phyloP scores from a whole-genome alignment of 2,329 filamentous ascomycete genomes.

The Hansfordia pulvinata region DNA sequence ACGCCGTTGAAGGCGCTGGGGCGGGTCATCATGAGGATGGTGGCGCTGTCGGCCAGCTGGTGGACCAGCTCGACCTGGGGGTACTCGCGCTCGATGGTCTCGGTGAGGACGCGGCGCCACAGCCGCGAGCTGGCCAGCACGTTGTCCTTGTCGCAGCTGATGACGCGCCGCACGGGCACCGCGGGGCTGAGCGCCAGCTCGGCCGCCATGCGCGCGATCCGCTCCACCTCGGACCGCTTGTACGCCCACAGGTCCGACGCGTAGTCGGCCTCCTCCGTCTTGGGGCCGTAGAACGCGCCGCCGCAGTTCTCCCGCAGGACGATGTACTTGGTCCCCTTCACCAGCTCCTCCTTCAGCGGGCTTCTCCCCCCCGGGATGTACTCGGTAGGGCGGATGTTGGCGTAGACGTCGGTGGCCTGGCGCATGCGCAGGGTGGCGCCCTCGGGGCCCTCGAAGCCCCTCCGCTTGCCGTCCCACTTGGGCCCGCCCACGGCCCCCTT shows the following conservation, averaged over 20 bases:
- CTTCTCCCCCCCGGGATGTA: slow-evolving; percentile 26
- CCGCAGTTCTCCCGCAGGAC: slow-evolving; percentile 35
- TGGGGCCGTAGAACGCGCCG: slow-evolving; percentile 34
- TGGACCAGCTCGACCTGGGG: slow-evolving; percentile 26
- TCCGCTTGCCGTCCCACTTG: slow-evolving; percentile 28
- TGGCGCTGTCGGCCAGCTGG: slow-evolving; percentile 32
- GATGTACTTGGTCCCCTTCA: slow-evolving; percentile 30
- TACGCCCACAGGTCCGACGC: slow-evolving; percentile 36
- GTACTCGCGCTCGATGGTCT: slow-evolving; percentile 26
- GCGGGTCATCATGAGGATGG: slow-evolving; percentile 32
- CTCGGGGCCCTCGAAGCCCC: slow-evolving; percentile 26
- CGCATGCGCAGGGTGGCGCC: slow-evolving; percentile 27
- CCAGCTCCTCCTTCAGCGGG: slow-evolving; percentile 29
- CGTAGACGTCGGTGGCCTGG: slow-evolving; percentile 28
- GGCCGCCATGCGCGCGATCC: slow-evolving; percentile 29
- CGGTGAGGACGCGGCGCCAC: slow-evolving; percentile 28
- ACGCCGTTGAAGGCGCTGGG: slow-evolving; percentile 32
- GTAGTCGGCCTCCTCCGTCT: slow-evolving; percentile 25
- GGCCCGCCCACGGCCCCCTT: slow-evolving; percentile 34
- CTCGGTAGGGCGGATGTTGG: slow-evolving; percentile 34
- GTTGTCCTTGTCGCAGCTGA: slow-evolving; percentile 37
- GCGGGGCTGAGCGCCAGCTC: slow-evolving; percentile 26
- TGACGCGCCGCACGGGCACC: too few species aligned
- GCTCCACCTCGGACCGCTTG: slow-evolving; percentile 27
- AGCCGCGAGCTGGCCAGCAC: slow-evolving; percentile 34